phyloP scores from a whole-genome alignment of 331 rosid genomes.

The Arachis monticola region DNA sequence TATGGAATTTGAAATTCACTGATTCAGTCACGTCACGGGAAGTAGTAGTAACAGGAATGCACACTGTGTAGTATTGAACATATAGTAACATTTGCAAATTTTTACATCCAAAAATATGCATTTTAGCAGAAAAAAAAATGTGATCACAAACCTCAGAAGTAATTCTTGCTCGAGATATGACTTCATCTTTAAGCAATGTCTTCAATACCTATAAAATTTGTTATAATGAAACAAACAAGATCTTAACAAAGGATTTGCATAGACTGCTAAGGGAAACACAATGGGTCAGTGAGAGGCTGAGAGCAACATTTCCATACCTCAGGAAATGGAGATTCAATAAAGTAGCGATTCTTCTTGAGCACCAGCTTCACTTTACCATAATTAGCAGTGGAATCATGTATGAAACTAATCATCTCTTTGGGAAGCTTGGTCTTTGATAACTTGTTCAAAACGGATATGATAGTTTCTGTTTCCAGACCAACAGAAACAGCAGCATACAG shows the following conservation, averaged over 20 bases:
- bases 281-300: background rate
- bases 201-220: conserved; percentile 71
- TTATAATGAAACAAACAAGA: conserved; percentile 25
- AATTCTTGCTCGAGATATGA: conserved; percentile 70
- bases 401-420: conserved; percentile 83
- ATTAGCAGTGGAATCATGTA: conserved; percentile 83
- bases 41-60: conserved; percentile 10
- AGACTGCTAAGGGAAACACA: background rate
- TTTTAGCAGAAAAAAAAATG: conserved; percentile 1
- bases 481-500: conserved; percentile 93
- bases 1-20: conserved; percentile 25
- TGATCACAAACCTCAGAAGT: conserved; percentile 64
- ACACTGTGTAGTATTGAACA: background rate
- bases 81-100: background rate
- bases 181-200: conserved; percentile 79
- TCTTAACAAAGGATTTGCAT: conserved; percentile 3
- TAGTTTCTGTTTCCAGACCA: conserved; percentile 84
- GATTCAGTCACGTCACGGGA: background rate
- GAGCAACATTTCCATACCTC: conserved; percentile 54
- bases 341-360: conserved; percentile 85
- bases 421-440: conserved; percentile 92
- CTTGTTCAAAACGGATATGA: conserved; percentile 76
- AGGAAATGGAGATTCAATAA: conserved; percentile 85
- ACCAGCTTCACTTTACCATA: conserved; percentile 96
- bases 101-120: conserved; percentile 3